Evolutionary conservation across 2,329 filamentous ascomycete genomes (phyloP), one percentile per base, ranked within the genome.

Genomic region (Periconia sp.): DNA sequence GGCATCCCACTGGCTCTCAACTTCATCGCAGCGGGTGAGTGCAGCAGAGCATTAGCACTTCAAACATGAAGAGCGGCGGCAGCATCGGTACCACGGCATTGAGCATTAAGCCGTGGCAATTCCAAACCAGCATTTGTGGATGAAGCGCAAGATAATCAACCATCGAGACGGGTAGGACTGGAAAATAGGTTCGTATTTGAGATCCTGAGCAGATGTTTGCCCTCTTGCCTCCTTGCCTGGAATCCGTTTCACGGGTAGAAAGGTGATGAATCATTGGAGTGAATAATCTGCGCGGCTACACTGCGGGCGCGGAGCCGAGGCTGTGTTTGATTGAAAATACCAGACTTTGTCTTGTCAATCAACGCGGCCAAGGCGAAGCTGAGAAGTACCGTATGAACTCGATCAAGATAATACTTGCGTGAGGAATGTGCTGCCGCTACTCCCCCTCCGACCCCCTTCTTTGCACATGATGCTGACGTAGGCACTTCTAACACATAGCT

Each of bases 371-470:
- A 64, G 66, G 84, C 79, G 84, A 92, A 85, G 90, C 90, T 93
- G 90, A 94, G 90, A 93, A 88, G 88, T 85, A 94, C 90, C 90
- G 90, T 92, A 81, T 89, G 78, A 87, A 93, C 90, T 93, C 90
- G 90, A 94, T 90, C 90, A 94, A 94, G 90, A 90, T 93, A 94
- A 93, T 92, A 88, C 90, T 94, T 94, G 90, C 90, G 90, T 93
- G 90, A 87, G 90, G 89, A 93, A 92, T 83, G 90, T 93, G 90
- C 89, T 92, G 90, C 90, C 90, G 89, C 89, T 91, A 85, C 73
- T 73, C 67, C 60, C 33, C 33, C 69, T 67, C 79, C 76, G 77
- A 75, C 73, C 70, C 64, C 66, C 64, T 50, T 56, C 57, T 60
- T 53, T 52, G 51, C 47, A n/a, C 48, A 60, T 50, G 54, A 49